These are phyloP conservation scores for Microsporum ferrugineum DNA, from an alignment of 2,329 filamentous ascomycete species.

Conservation along the genomic window DNA sequence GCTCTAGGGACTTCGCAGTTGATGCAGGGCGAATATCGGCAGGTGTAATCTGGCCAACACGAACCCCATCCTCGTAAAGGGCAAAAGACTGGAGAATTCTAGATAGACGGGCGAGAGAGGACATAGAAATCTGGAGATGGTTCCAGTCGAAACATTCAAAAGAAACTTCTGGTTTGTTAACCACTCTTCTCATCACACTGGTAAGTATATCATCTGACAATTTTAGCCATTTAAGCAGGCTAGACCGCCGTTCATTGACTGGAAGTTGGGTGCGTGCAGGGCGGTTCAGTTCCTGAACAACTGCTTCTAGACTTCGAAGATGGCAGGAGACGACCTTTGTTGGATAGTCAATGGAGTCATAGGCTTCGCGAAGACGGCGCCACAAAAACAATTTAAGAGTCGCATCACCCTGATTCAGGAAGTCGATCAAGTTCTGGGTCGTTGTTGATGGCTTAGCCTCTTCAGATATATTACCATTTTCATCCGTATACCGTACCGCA, in stretches of 20 bases:
- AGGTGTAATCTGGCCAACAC: slow-evolving; percentile 57
- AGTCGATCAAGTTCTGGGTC: slow-evolving; percentile 67
- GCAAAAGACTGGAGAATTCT: slow-evolving; percentile 68
- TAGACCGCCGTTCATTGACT: slow-evolving; percentile 53
- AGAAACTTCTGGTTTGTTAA: slow-evolving; percentile 52
- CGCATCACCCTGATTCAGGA: slow-evolving; percentile 68
- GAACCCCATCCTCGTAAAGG: slow-evolving; percentile 75
- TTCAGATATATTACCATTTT: background rate
- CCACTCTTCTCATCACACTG: slow-evolving; percentile 56
- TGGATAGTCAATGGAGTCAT: slow-evolving; percentile 68
- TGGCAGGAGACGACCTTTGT: slow-evolving; percentile 85
- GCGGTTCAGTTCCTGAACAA: slow-evolving; percentile 58
- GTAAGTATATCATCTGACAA: slow-evolving; percentile 66
- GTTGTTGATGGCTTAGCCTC: background rate
- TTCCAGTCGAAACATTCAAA: slow-evolving; percentile 77
- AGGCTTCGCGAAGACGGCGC: slow-evolving; percentile 82
- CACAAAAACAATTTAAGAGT: slow-evolving; percentile 79
- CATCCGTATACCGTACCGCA: slow-evolving; percentile 21
- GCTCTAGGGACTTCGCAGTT: slow-evolving; percentile 31
- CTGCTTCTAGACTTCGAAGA: slow-evolving; percentile 72
- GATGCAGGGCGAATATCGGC: slow-evolving; percentile 45
- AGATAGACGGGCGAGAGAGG: slow-evolving; percentile 58
- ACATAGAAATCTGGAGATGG: slow-evolving; percentile 62
- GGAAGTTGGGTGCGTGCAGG: slow-evolving; percentile 45
- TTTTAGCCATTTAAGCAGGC: slow-evolving; percentile 65